Percentiles rank a stretch among this genome's conserved stretches.
phyloP scores from a whole-genome alignment of 306 rosid species.

The Gillenia trifoliata region DNA sequence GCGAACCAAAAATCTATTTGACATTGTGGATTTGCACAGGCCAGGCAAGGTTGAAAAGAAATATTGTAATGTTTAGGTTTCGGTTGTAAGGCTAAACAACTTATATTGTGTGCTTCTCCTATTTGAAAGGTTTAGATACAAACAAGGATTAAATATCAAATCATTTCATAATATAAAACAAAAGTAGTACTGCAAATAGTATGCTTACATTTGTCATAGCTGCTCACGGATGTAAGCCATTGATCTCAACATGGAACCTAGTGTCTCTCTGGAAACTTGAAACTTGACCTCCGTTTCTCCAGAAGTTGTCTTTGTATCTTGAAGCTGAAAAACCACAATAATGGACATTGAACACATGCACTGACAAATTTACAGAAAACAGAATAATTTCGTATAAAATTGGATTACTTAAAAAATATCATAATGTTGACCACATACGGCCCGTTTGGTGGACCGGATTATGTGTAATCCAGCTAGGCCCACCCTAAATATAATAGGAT shows the following conservation, averaged over 20 bases:
- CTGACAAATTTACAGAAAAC: neutral
- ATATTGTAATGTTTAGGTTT: too few species aligned
- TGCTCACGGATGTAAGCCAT: slow-evolving; percentile 67
- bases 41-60: too few species aligned
- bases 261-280: slow-evolving; percentile 70
- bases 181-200: slow-evolving; percentile 8
- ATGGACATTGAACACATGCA: slow-evolving; percentile 2
- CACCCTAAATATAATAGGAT: too few species aligned
- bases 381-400: neutral
- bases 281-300: slow-evolving; percentile 75
- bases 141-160: neutral
- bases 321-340: slow-evolving; percentile 49
- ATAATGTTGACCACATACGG: neutral
- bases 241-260: slow-evolving; percentile 67
- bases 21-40: too few species aligned
- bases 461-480: too few species aligned
- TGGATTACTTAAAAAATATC: neutral
- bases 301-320: slow-evolving; percentile 62
- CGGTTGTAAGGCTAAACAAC: too few species aligned
- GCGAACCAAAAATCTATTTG: too few species aligned
- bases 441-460: neutral
- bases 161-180: slow-evolving; percentile 10
- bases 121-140: too few species aligned
- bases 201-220: slow-evolving; percentile 63
- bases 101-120: too few species aligned